A percentile compares a stretch with the other conserved stretches of the same genome.
Evolutionary conservation across 139 green algal species (phyloP).

Genomic region (Chlorella sp.): DNA sequence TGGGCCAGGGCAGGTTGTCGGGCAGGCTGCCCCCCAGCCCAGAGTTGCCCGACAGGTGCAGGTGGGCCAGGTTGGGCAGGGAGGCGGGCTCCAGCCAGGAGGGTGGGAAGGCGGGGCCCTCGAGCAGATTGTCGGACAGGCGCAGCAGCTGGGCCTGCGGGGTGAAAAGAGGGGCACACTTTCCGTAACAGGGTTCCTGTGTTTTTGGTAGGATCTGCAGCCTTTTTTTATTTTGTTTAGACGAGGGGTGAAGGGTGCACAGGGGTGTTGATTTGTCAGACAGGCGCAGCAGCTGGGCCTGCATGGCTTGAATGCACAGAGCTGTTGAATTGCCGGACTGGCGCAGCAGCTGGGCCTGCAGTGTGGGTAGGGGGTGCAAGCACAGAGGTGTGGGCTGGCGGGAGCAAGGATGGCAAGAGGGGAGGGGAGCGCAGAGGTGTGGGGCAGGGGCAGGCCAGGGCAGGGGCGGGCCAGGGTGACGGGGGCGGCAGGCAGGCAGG

Average conservation of each 20-base stretch:
- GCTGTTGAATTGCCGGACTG: neutral
- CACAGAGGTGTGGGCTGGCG: too few relatives aligned
- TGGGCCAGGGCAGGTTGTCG: neutral
- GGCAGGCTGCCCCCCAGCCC: neutral
- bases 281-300: neutral
- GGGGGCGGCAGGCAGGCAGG: neutral
- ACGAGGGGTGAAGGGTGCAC: too few relatives aligned
- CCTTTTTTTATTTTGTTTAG: too few relatives aligned
- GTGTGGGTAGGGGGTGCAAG: too few relatives aligned
- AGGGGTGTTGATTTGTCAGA: neutral
- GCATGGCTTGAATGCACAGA: neutral
- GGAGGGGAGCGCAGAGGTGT: too few relatives aligned
- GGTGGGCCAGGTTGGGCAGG: neutral
- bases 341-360: neutral
- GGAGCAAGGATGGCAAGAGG: too few relatives aligned
- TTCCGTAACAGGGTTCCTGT: too few relatives aligned
- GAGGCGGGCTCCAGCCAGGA: neutral
- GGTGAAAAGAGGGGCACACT: too few relatives aligned
- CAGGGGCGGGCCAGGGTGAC: neutral
- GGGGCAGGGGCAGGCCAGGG: neutral
- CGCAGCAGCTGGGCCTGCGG: neutral
- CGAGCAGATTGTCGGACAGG: neutral
- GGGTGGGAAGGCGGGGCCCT: constrained; percentile 17
- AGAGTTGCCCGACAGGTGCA: constrained; percentile 8
- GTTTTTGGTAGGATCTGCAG: too few relatives aligned